Base-by-base conservation (phyloP, 1,139 yeast genomes). In the Suhomyces anneliseae region DNA sequence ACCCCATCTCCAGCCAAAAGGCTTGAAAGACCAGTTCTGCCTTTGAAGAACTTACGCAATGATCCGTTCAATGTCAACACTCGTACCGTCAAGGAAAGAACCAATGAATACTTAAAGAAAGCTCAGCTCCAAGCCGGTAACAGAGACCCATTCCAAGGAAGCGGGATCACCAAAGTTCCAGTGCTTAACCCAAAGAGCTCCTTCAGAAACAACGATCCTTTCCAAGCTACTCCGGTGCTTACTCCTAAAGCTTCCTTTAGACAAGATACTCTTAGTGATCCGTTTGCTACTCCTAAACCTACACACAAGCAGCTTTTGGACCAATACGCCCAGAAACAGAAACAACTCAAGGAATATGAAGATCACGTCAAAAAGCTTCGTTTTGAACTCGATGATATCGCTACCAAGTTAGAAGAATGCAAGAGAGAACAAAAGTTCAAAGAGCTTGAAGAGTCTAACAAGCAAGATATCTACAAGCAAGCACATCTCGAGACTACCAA, bases 381-480 rank as follows among this genome's bases (percentile, higher is more conserved):
- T 50, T 59, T 60, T 37, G 72, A 68, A 55, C 52, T 71, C 47
- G 47, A 64, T 34, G 72, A 68, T 48, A 48, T 70, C 19, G 57
- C 67, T 24, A 46, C 58, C 7, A 54, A 59, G 38, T 36, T 57
- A 52, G 54, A 65, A 52, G 53, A 43, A n/a, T 38, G 47, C 33
- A 52, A 54, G 36, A 43, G 59, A 14, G 50, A 49, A 19, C 51
- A 42, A 44, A 56, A 45, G 43, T 53, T 40, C 48, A 44, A 32
- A 35, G 35, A 41, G 8, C 42, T 34, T 32, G 40, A 43, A 24
- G 43, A 39, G 10, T 35, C 45, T 14, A 39, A 45, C 15, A 40
- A 39, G 15, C 42, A 44, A 39, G 52, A 46, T 40, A 32, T 47
- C 32, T 50, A 45, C 45, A 44, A 43, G 15, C 50, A 50, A 19